Base-by-base conservation (phyloP, 2,329 filamentous ascomycete genomes). In the Diplodia corticola region DNA sequence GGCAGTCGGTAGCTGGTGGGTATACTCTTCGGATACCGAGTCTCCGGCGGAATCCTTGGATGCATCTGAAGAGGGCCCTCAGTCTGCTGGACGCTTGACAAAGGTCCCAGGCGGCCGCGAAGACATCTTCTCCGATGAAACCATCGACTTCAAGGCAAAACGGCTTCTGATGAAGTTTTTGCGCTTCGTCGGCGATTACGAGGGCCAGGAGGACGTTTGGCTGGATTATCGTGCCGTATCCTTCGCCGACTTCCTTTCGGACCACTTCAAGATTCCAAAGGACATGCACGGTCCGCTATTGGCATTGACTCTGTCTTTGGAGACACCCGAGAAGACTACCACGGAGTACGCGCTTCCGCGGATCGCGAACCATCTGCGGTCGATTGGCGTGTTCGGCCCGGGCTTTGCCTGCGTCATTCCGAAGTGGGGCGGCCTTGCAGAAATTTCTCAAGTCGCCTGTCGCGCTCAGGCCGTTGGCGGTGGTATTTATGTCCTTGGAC, bases 131-230 rank as follows among this genome's bases (percentile, higher is more conserved):
- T 86, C 89, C 55, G 90, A 92, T 75, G 86, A 86, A 40, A 83
- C 84, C 26, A 91, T 98, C 66, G 87, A 92, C 53, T 85, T 90
- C 70, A 90, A 90, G 69, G 88, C 92, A 5, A 98, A 98, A 80
- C 88, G 94, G 64, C 86, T 86, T 10, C 79, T 98, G 73, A 97
- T 97, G 90, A 96, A 96, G 77, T 96, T 97, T 73, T 84, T 98
- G 73, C 93, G 94, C 76, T 94, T 95, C 75, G 90, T 97, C 63
- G 82, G 88, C 67, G 86, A 92, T 71, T 89, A 89, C 72, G 86
- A 91, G 70, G 85, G 84, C 24, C 86, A 86, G 73, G 76, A 72
- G 59, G 84, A 84, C 61, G 71, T 82, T 3, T 92, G 89, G 89
- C 78, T 87, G 67, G 72, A 80, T 1, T 81, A 86, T 61, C 85